phyloP scores from a whole-genome alignment of 176 grass and related monocot genomes.

The Melocanna baccifera region DNA sequence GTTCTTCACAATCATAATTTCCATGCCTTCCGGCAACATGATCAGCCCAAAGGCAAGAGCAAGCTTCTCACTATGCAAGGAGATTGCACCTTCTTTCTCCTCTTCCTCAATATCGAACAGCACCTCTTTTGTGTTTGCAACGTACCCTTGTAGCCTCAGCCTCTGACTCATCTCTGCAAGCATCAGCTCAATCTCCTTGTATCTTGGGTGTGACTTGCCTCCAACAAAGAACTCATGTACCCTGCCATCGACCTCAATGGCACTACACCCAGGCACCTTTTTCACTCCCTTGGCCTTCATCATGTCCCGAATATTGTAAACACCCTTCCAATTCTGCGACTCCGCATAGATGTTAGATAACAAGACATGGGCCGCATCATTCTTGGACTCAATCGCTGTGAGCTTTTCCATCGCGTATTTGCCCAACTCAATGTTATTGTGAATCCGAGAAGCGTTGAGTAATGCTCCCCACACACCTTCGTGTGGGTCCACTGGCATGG shows the following conservation, averaged over 20 bases:
- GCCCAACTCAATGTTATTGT: slow-evolving; percentile 60
- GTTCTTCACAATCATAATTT: slow-evolving; percentile 75
- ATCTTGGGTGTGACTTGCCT: slow-evolving; percentile 49
- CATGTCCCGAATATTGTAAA: slow-evolving; percentile 39
- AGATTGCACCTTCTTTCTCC: slow-evolving; percentile 67
- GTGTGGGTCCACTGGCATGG: slow-evolving; percentile 67
- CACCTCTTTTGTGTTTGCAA: slow-evolving; percentile 61
- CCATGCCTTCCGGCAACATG: slow-evolving; percentile 28
- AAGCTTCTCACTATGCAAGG: slow-evolving; percentile 70
- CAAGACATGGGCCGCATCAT: slow-evolving; percentile 60
- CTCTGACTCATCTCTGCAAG: slow-evolving; percentile 50
- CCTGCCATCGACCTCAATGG: slow-evolving; percentile 52
- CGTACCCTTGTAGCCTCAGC: slow-evolving; percentile 51
- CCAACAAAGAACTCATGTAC: slow-evolving; percentile 68
- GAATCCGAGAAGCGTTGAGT: slow-evolving; percentile 73
- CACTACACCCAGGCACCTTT: slow-evolving; percentile 68
- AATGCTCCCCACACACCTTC: slow-evolving; percentile 72
- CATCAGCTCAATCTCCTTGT: slow-evolving; percentile 64
- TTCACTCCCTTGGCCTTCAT: slow-evolving; percentile 69
- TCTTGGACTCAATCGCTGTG: slow-evolving; percentile 40
- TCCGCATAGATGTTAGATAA: slow-evolving; percentile 78
- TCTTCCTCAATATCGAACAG: slow-evolving; percentile 79
- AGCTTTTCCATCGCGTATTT: slow-evolving; percentile 61
- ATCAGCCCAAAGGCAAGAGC: slow-evolving; percentile 66
- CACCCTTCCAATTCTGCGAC: slow-evolving; percentile 59